phyloP scores from a whole-genome alignment of 2,329 filamentous ascomycete species.

The Fusarium xylarioides region DNA sequence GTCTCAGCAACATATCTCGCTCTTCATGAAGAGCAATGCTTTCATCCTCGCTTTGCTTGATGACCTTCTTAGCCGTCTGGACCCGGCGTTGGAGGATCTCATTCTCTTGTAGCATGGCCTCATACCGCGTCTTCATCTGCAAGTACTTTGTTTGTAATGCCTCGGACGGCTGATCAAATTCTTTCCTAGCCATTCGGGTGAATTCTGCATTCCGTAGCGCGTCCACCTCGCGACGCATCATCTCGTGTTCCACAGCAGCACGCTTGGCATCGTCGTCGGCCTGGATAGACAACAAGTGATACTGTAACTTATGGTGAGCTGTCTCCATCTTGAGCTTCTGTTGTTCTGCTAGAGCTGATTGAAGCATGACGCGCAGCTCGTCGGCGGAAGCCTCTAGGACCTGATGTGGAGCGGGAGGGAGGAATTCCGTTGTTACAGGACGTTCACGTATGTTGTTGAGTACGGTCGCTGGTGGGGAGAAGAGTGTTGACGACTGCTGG shows the following conservation, averaged over 20 bases:
- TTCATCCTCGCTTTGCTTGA: slow-evolving; percentile 81
- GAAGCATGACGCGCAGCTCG: slow-evolving; percentile 66
- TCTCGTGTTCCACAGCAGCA: slow-evolving; percentile 89
- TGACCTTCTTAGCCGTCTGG: slow-evolving; percentile 78
- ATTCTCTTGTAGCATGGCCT: slow-evolving; percentile 73
- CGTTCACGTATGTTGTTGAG: slow-evolving; percentile 48
- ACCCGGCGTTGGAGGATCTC: slow-evolving; percentile 70
- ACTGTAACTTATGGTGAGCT: slow-evolving; percentile 90
- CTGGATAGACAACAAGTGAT: slow-evolving; percentile 84
- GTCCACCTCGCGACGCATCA: slow-evolving; percentile 88
- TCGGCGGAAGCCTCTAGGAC: slow-evolving; percentile 63
- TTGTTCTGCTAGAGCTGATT: slow-evolving; percentile 64
- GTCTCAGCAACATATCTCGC: slow-evolving; percentile 78
- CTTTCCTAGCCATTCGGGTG: slow-evolving; percentile 67
- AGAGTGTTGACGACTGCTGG: slow-evolving; percentile 58
- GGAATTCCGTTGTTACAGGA: slow-evolving; percentile 52
- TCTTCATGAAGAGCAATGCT: slow-evolving; percentile 76
- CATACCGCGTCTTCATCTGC: slow-evolving; percentile 72
- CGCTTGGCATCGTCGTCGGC: slow-evolving; percentile 86
- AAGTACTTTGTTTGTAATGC: slow-evolving; percentile 63
- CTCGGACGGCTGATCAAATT: slow-evolving; percentile 62
- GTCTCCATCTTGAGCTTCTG: slow-evolving; percentile 78
- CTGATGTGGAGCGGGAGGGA: slow-evolving; percentile 58
- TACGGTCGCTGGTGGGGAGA: slow-evolving; percentile 64
- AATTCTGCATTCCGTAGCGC: slow-evolving; percentile 80